phyloP scores from a whole-genome alignment of 441 rosid genomes.

The Euphorbia schlechtendalii region DNA sequence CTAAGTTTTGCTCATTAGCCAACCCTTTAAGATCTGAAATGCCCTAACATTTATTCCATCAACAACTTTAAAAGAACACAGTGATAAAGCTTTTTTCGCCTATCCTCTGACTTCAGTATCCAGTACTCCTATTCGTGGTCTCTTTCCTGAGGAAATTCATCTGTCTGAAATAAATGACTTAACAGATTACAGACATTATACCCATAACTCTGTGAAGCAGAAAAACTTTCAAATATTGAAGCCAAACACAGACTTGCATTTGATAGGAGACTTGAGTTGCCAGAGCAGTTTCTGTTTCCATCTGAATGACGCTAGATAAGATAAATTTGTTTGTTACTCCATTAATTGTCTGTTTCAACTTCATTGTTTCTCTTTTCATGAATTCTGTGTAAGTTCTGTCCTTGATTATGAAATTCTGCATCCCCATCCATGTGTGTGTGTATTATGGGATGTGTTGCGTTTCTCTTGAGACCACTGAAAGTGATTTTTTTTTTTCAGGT shows the following conservation, averaged over 20 bases:
- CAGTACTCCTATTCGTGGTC: neutral
- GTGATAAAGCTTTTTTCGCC: neutral
- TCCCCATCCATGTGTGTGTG: neutral
- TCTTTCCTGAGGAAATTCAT: too few relatives aligned
- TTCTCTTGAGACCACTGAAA: slow-evolving; percentile 10
- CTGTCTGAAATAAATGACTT: too few relatives aligned
- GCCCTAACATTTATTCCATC: neutral
- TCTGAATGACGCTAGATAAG: neutral
- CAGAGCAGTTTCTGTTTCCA: neutral
- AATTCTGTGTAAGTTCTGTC: neutral
- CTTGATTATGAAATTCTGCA: neutral
- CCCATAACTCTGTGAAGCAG: neutral
- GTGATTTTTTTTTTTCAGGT: slow-evolving; percentile 37
- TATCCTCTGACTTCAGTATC: neutral
- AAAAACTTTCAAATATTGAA: neutral
- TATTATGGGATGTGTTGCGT: neutral
- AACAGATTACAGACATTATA: neutral
- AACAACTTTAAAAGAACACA: neutral
- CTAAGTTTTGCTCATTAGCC: slow-evolving; percentile 3
- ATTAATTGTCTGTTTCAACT: neutral
- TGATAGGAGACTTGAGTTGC: neutral
- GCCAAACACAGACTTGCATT: neutral
- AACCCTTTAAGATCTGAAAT: neutral
- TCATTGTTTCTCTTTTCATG: neutral
- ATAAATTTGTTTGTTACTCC: neutral